Base-by-base conservation (phyloP, 2,329 filamentous ascomycete genomes). In the Drechslerella coelobrocha region DNA sequence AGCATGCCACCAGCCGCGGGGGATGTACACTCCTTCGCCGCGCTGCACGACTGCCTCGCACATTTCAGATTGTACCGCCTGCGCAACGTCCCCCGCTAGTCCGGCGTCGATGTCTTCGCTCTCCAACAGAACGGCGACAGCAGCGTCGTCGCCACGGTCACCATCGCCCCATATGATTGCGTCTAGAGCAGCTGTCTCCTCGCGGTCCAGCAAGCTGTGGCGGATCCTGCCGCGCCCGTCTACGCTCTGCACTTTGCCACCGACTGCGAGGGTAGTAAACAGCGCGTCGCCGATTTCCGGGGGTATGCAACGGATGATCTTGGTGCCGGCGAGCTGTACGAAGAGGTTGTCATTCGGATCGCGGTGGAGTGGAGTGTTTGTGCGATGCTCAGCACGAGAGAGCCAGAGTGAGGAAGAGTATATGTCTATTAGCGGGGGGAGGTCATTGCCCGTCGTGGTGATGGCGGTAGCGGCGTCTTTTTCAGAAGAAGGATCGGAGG, bases 271-370 rank as follows among this genome's bases (percentile, higher is more conserved):
- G 29, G 77, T 76, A 34, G 80, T 81, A 77, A 92, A 96, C 1
- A 96, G 77, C 0, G 75, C 78, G 50, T 84, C 80, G 0, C 94
- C 94, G 2, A 81, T 76, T 0, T 79, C 76, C 0, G 92, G 91
- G 2, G 82, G 80, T 65, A 93, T 82, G 10, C 97, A 77, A n/a
- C 92, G 83, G 14, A 97, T 81, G 0, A 81, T 78, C 79, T 99
- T 99, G 55, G 77, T 79, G 2, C 90, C 86, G 14, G 85, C 86
- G 10, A 97, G 79, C 79, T 99, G 94, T 48, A 90, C 86, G 77
- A 97, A 96, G 0, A 97, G 76, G 77, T 99, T 99, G 0, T 91
- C 91, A 76, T 97, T 97, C 0, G 94, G 94, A 76, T 99, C 94
- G 60, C 89, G 86, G 79, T 99, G 94, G 2, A 96, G 81, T 2